These are phyloP conservation scores for Zopfochytrium polystomum DNA, from an alignment of 371 early-diverging fungal species.

Conservation along the genomic window DNA sequence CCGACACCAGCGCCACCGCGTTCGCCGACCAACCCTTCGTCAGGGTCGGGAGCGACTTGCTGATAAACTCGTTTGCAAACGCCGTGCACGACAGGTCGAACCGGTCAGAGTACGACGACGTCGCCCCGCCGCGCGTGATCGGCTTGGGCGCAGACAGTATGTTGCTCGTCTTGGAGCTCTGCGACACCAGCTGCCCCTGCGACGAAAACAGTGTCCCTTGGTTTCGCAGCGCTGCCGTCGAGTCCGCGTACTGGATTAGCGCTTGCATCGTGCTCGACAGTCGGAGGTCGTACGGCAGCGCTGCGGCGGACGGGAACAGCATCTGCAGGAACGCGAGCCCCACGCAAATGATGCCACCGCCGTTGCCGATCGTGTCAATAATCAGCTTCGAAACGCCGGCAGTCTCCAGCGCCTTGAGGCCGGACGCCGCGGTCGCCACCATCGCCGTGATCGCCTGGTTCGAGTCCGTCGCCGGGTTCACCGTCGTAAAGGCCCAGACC, in stretches of 20 bases:
- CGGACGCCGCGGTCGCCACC: conserved; percentile 8
- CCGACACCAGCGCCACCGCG: conserved; percentile 26
- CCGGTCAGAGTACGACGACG: not conserved
- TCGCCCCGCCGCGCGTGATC: not conserved
- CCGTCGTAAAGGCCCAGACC: conserved; percentile 15
- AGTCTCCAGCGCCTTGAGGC: conserved; percentile 16
- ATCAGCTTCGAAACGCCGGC: conserved; percentile 25
- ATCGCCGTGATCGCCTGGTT: not conserved
- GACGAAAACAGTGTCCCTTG: not conserved
- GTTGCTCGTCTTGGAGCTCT: not conserved
- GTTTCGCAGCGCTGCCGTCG: not conserved
- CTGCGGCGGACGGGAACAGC: too few species aligned
- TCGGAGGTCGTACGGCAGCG: not conserved
- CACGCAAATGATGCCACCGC: conserved; percentile 19
- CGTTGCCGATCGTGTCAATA: conserved; percentile 29
- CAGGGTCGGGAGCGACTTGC: not conserved
- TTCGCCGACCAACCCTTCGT: not conserved
- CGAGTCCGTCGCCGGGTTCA: conserved; percentile 4
- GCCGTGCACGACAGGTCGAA: not conserved
- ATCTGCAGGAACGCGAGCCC: conserved; percentile 1
- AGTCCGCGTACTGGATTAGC: not conserved
- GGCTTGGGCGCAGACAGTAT: not conserved
- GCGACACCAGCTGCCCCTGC: not conserved
- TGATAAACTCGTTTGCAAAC: not conserved
- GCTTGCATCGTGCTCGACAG: not conserved